Evolutionary conservation across 345 rosid genomes (phyloP), one percentile per base, ranked within the genome.

Genomic region (Acer campestre): DNA sequence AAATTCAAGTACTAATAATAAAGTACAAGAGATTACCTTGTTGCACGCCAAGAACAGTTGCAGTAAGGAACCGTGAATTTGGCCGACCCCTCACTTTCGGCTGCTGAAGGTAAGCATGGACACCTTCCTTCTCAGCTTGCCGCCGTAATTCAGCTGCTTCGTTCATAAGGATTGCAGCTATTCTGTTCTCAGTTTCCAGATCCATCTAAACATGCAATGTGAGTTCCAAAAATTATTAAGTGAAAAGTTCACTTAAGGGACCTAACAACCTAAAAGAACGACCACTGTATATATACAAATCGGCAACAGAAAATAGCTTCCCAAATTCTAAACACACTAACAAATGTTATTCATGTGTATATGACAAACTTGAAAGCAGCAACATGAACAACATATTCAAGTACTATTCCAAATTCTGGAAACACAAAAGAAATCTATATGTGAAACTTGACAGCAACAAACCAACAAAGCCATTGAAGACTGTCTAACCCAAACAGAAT

Each of bases 31-130:
- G 62, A 81, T 61, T 38, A 95, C 98, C 91, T 89, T 95, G 98
- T 73, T 93, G 95, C 61, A 93, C 97, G 35, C 98, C 97, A 71
- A 83, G 97, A 79, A 93, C 94, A 65, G 97, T 93, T n/a, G 98
- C 96, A 11, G 90, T 88, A 46, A 92, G 98, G 84, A 95, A 93
- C 71, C 95, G 89, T 4, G 98, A 89, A 79, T 95, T 95, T 14
- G 98, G 95, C 63, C 94, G 89, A 63, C 84, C 84, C 85, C 98
- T 85, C 12, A 79, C 83, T 23, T 71, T 82, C 67, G 93, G 97
- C 80, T 87, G 80, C 81, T 82, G 81, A 79, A 94, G 97, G 84
- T 94, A 94, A 61, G 84, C 97, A 80, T 87, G 86, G 4, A 92
- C 87, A 0, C 97, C 98, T 72, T 95, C 98, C 75, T 79, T 89